Evolutionary conservation across 2,329 filamentous ascomycete species (phyloP).

Genomic region (Byssochlamys sp.): DNA sequence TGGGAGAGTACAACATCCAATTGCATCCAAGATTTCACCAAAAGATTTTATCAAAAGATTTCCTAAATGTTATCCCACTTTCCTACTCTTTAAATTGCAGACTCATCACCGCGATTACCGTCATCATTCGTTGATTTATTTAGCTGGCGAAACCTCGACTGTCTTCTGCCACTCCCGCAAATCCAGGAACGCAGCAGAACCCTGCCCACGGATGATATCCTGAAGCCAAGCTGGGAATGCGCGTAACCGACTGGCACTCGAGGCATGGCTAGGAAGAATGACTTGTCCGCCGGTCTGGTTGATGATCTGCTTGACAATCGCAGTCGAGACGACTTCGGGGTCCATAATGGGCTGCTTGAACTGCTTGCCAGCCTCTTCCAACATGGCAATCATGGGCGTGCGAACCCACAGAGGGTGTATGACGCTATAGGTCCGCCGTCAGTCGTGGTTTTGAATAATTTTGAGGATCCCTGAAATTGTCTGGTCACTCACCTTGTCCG

Average conservation of each 20-base stretch:
- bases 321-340: conserved; percentile 35
- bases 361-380: conserved; percentile 21
- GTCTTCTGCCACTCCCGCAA: conserved; percentile 10
- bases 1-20: neutral
- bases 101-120: neutral
- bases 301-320: conserved; percentile 43
- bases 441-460: conserved; percentile 1
- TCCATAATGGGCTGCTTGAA: conserved; percentile 29
- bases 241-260: conserved; percentile 16
- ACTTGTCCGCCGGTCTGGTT: conserved; percentile 41
- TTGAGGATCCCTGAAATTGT: neutral
- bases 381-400: conserved; percentile 38
- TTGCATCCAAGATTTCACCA: neutral
- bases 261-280: conserved; percentile 35
- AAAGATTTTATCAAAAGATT: neutral
- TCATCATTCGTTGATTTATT: neutral
- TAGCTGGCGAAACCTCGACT: neutral
- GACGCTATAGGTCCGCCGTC: conserved; percentile 13
- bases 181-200: conserved; percentile 15
- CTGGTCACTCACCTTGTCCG: conserved; percentile 23
- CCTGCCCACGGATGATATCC: conserved; percentile 25
- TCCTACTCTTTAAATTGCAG: too few relatives aligned
- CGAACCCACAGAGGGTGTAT: conserved; percentile 37
- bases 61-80: neutral
- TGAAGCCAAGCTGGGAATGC: conserved; percentile 40